Base-by-base conservation (phyloP, 257 asterid genomes). In the Forsythia suspensa region DNA sequence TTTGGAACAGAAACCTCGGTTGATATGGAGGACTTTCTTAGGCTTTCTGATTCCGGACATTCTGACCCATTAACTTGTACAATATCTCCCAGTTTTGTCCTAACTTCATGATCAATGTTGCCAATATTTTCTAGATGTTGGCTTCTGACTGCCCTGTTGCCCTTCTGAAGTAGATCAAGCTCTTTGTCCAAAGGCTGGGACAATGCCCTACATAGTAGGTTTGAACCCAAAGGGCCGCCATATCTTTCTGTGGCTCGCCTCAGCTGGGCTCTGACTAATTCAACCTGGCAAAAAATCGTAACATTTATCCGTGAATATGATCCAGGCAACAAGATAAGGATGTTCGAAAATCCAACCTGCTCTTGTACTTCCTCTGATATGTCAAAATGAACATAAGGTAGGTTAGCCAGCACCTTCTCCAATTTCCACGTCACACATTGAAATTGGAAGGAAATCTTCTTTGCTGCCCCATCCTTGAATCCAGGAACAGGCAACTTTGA, bases 361-460 rank as follows among this genome's bases (percentile, higher is more conserved):
- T 93, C 99, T 59, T 84, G 88, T 24, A 95, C 98, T 90, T 95
- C 99, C 86, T 95, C 98, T 24, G 99, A 92, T 81, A 93, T 84
- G 46, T 95, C 96, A 73, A 92, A 87, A 48, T 90, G 91, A 75
- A 81, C 90, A 68, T 82, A 90, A 15, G 96, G 94, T 69, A 95
- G 59, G 87, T 79, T 84, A 42, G 82, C 86, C 74, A 95, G 77
- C 4, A 93, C 91, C 81, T 91, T 93, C 91, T 89, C 98, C 87
- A 95, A 77, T 79, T 91, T 93, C 94, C 91, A 90, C 0, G 99
- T 92, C 85, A 95, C 96, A 57, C 91, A 90, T 84, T 92, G 98
- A 84, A 93, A 95, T 75, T 90, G 98, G 70, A 95, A 93, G 40
- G 80, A 61, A 38, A 91, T 65, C 80, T 91, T 93, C 91, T 91